Conservation (phyloP, 108 stramenopile genomes). For the Pinguiococcus pyrenoidosus region DNA sequence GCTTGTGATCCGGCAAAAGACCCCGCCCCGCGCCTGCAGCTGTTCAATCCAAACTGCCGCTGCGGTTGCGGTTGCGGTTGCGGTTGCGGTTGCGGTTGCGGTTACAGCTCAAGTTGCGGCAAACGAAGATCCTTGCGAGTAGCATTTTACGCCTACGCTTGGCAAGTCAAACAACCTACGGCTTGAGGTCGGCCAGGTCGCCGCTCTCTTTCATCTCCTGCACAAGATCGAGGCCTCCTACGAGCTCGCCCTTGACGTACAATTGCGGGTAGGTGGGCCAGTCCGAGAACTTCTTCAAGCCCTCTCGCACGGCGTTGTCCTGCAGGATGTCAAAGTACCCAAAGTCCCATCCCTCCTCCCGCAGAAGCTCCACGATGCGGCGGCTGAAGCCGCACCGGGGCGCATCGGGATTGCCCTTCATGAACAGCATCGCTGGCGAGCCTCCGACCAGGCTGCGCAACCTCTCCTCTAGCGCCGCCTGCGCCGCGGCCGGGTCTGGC, state of each 20-base stretch:
- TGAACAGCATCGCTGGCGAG: constrained; percentile 59
- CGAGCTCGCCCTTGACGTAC: constrained; percentile 68
- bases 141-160: not conserved
- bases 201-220: constrained; percentile 65
- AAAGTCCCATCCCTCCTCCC: not conserved
- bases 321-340: constrained; percentile 59
- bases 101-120: not conserved
- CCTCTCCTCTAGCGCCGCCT: too few relatives aligned
- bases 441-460: not conserved
- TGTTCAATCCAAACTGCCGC: not conserved
- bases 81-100: not conserved
- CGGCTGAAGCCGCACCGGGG: constrained; percentile 89
- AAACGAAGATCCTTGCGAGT: too few relatives aligned
- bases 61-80: not conserved
- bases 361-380: constrained; percentile 61
- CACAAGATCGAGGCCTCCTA: constrained; percentile 81
- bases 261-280: constrained; percentile 95
- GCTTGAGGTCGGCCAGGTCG: constrained; percentile 45
- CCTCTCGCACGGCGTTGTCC: constrained; percentile 76
- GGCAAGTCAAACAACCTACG: not conserved
- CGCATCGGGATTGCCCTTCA: constrained; percentile 70
- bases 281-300: constrained; percentile 62
- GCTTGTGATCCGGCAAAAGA: too few relatives aligned
- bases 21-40: not conserved
- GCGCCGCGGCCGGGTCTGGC: not conserved